A percentile compares a stretch with the other conserved stretches of the same genome.
Evolutionary conservation across 345 rosid species (phyloP).

Genomic region (Linum usitatissimum): DNA sequence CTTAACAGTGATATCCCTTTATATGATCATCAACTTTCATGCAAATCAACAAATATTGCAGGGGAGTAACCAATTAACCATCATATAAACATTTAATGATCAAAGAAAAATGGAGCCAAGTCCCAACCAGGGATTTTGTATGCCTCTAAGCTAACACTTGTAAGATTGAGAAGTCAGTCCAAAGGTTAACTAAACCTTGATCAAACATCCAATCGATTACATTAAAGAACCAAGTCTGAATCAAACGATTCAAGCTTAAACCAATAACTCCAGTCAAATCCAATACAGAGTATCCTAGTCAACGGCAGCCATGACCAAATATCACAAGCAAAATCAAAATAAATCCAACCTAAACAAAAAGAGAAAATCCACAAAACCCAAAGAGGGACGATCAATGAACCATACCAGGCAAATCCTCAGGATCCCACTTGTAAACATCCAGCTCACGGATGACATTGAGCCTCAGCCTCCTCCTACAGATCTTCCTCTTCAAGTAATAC

Average conservation of each 20-base stretch:
- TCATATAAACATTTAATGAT: not conserved
- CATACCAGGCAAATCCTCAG: constrained; percentile 83
- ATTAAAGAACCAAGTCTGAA: no score
- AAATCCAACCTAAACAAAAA: not conserved
- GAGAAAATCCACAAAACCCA: not conserved
- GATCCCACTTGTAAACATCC: constrained; percentile 91
- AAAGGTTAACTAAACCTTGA: not conserved
- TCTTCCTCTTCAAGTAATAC: constrained; percentile 73
- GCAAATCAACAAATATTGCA: no score
- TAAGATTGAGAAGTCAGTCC: not conserved
- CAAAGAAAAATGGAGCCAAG: not conserved
- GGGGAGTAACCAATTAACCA: no score
- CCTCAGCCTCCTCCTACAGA: constrained; percentile 42
- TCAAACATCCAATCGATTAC: not conserved
- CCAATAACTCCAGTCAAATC: not conserved
- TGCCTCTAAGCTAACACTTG: not conserved
- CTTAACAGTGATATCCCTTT: no score
- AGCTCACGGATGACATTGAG: constrained; percentile 52
- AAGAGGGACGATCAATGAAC: not conserved
- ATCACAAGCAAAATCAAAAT: not conserved
- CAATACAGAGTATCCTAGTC: not conserved
- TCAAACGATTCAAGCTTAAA: not conserved
- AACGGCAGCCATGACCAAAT: not conserved
- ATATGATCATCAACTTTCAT: no score
- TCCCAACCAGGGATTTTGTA: not conserved